These are phyloP conservation scores for Fusarium compactum DNA, from an alignment of 2,329 filamentous ascomycete species.

Conservation along the genomic window DNA sequence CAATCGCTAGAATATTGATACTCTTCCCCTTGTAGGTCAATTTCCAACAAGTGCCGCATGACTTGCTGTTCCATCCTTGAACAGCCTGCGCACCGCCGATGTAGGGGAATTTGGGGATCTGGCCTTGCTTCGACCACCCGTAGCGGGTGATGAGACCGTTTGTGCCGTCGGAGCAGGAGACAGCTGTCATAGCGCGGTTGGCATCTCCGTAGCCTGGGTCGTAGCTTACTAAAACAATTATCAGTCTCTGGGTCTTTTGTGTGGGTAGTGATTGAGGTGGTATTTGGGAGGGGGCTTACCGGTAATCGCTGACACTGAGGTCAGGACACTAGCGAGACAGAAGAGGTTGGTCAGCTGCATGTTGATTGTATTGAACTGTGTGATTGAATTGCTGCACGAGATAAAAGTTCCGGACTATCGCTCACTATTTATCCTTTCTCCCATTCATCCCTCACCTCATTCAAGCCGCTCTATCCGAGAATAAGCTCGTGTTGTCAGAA, in stretches of 20 bases:
- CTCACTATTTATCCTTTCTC: not conserved
- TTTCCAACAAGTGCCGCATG: constrained; percentile 70
- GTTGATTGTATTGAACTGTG: constrained; percentile 34
- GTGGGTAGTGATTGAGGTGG: not conserved
- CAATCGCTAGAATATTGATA: constrained; percentile 68
- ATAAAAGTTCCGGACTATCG: not conserved
- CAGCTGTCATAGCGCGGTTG: constrained; percentile 63
- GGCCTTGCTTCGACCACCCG: constrained; percentile 67
- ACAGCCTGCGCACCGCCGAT: constrained; percentile 66
- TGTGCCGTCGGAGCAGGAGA: constrained; percentile 75
- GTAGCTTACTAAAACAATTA: constrained; percentile 67
- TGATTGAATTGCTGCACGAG: not conserved
- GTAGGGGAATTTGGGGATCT: constrained; percentile 64
- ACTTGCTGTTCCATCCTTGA: constrained; percentile 63
- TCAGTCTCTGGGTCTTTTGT: constrained; percentile 3
- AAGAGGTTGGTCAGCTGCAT: constrained; percentile 59
- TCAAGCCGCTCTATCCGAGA: not conserved
- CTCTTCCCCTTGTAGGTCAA: constrained; percentile 63
- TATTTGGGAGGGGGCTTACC: constrained; percentile 39
- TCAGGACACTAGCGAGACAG: constrained; percentile 52
- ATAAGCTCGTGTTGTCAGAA: not conserved
- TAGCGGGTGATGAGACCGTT: constrained; percentile 75
- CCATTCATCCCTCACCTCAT: not conserved
- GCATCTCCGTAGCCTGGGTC: constrained; percentile 76
- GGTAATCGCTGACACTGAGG: constrained; percentile 50